Percentiles rank a stretch among this genome's conserved stretches.
phyloP scores from a whole-genome alignment of 371 early-diverging fungal species.

The Syncephalis plumigaleata region DNA sequence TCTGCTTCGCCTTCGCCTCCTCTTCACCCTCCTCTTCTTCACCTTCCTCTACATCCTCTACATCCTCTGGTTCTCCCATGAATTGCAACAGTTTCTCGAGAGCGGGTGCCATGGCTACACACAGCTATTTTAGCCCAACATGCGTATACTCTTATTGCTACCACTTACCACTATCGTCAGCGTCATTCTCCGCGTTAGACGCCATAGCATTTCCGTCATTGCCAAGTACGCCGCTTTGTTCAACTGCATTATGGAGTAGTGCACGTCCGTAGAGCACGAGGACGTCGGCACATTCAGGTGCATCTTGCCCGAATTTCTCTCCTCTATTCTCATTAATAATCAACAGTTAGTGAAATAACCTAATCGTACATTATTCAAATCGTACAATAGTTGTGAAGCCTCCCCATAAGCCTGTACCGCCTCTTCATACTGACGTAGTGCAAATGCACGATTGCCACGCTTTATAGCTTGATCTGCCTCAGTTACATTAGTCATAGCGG shows the following conservation, averaged over 20 bases:
- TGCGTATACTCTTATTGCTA: not conserved
- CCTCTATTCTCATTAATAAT: conserved; percentile 24
- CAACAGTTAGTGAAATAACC: not conserved
- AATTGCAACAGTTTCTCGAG: conserved; percentile 12
- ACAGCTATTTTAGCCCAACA: not conserved
- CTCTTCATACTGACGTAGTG: conserved; percentile 30
- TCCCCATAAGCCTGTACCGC: conserved; percentile 43
- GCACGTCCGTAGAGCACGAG: conserved; percentile 65
- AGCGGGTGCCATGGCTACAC: not conserved
- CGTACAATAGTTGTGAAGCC: conserved; percentile 47
- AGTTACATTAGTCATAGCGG: too few relatives aligned
- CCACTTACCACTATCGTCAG: not conserved
- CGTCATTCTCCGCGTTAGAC: not conserved
- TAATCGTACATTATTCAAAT: conserved; percentile 1
- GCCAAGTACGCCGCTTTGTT: conserved; percentile 51
- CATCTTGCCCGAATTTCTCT: conserved; percentile 39
- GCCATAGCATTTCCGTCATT: conserved; percentile 7
- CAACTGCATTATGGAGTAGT: conserved; percentile 53
- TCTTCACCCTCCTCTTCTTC: conserved; percentile 20
- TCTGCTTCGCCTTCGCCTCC: conserved; percentile 20
- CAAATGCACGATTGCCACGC: conserved; percentile 15
- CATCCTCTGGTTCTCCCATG: conserved; percentile 11
- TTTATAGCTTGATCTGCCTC: too few relatives aligned
- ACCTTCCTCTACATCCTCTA: conserved; percentile 23
- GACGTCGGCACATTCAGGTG: conserved; percentile 57